Evolutionary conservation across 1,284 basidiomycete species (phyloP).

Genomic region (Testicularia cyperi): DNA sequence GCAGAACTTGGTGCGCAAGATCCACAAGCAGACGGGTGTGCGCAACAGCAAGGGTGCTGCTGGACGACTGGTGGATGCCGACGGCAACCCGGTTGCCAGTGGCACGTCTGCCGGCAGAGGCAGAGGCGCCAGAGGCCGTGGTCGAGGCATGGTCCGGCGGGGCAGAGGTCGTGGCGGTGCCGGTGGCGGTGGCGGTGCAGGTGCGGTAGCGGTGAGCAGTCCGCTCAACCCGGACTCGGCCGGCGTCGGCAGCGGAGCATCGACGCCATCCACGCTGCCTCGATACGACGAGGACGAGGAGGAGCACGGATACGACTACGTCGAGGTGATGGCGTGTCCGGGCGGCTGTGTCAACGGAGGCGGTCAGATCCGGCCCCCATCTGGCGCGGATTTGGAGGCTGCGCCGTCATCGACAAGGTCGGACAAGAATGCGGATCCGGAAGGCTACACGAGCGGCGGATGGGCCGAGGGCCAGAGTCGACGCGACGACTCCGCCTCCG

Average conservation of each 20-base stretch:
- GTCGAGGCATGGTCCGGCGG: constrained; percentile 58
- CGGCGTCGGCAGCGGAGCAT: neutral
- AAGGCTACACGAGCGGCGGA: constrained; percentile 21
- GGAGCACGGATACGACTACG: constrained; percentile 81
- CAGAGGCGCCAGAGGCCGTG: constrained; percentile 18
- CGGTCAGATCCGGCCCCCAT: constrained; percentile 68
- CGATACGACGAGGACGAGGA: constrained; percentile 46
- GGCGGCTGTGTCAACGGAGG: constrained; percentile 96
- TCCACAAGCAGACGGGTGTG: constrained; percentile 66
- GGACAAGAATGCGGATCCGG: constrained; percentile 8
- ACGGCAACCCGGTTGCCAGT: constrained; percentile 10
- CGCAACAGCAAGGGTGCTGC: constrained; percentile 34
- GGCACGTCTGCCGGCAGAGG: constrained; percentile 2
- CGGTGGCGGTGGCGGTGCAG: constrained; percentile 65
- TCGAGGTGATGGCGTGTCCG: constrained; percentile 99
- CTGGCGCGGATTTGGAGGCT: neutral
- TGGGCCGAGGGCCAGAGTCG: constrained; percentile 18
- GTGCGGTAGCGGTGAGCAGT: constrained; percentile 41
- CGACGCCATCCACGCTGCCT: neutral
- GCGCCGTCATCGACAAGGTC: no score
- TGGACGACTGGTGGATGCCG: constrained; percentile 24
- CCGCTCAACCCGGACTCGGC: constrained; percentile 16
- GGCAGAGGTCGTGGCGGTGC: no score
- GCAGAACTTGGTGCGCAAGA: constrained; percentile 91
- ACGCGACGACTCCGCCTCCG: no score